Base-by-base conservation (phyloP, 805 yeast genomes). In the Metschnikowia peoriensis region DNA sequence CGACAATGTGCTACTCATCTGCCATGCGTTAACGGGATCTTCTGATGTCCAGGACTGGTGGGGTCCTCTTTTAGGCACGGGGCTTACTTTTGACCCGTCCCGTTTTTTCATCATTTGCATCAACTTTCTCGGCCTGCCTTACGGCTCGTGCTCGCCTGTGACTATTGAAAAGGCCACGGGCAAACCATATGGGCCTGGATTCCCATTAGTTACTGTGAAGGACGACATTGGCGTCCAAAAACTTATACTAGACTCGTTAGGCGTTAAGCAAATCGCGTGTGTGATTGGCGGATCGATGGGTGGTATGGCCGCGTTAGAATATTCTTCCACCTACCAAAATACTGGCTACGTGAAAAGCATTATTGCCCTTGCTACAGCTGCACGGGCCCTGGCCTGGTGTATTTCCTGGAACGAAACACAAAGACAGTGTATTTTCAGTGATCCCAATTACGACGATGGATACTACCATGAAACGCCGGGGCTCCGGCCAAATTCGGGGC, bases 251-350 rank as follows among this genome's bases (percentile, higher is more conserved):
- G 97, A 92, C 59, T 82, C 85, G 5, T 70, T 94, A 44, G 91
- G 89, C 0, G 89, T 94, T n/a, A 79, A 78, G 49, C 80, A 84
- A 52, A 75, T 93, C 29, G 97, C 97, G 1, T 81, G 86, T 47
- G 96, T 88, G 15, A 82, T 94, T 52, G 99, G 99, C 39, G 99
- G 99, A 0, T 92, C 98, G 28, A 94, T 94, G 99, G 99, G 99
- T 41, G 99, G 99, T 16, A 94, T 94, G 98, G 73, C 91, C 43
- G 90, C 92, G 0, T 73, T 94, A 61, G 99, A 94, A 67, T 94
- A 89, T 80, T 82, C 91, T 3, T 65, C 76, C 1, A 70, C 71
- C 2, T 89, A 81, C 66, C 85, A 82, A 50, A 86, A 86, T 4
- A 66, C 75, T 1, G 79, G 77, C 1, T 94, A 82, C 65, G 96